Percentiles rank a stretch among this genome's conserved stretches.
Evolutionary conservation across 2,329 filamentous ascomycete species (phyloP).

Genomic region (Calycina herbarum): DNA sequence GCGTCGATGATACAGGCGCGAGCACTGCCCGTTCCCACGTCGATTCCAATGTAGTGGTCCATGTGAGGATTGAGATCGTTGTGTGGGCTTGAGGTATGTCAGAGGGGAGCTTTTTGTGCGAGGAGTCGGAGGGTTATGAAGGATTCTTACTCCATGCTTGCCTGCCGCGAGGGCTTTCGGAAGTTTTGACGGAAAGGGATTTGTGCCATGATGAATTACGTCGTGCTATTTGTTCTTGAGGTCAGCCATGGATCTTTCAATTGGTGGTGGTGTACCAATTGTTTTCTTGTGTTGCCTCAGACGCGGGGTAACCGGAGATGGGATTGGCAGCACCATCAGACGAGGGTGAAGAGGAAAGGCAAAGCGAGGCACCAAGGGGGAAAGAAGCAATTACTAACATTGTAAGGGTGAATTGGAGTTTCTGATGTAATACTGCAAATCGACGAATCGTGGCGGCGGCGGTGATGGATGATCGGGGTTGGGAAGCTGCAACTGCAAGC

Average conservation of each 20-base stretch:
- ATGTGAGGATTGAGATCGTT: slow-evolving; percentile 41
- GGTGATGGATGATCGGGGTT: neutral
- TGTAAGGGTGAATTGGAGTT: neutral
- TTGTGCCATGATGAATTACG: slow-evolving; percentile 26
- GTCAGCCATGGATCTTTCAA: slow-evolving; percentile 23
- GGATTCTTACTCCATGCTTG: slow-evolving; percentile 35
- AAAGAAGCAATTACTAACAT: neutral
- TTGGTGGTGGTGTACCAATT: slow-evolving; percentile 13
- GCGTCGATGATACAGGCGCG: slow-evolving; percentile 94
- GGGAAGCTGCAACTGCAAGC: neutral
- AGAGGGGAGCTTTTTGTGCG: slow-evolving; percentile 13
- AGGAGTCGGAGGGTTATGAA: neutral
- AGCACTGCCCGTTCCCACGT: slow-evolving; percentile 94
- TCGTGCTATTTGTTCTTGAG: slow-evolving; percentile 14
- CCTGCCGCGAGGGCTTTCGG: slow-evolving; percentile 37
- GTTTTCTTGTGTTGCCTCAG: neutral
- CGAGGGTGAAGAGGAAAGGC: neutral
- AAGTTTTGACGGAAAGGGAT: slow-evolving; percentile 34
- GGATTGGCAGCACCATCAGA: neutral
- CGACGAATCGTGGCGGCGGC: neutral
- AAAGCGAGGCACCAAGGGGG: neutral
- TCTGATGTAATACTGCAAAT: neutral
- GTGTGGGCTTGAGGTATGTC: slow-evolving; percentile 31
- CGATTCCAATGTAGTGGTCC: slow-evolving; percentile 77
- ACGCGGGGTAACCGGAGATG: neutral